Base-by-base conservation (phyloP, 2,329 filamentous ascomycete species). In the Dothideomycetes sp. region DNA sequence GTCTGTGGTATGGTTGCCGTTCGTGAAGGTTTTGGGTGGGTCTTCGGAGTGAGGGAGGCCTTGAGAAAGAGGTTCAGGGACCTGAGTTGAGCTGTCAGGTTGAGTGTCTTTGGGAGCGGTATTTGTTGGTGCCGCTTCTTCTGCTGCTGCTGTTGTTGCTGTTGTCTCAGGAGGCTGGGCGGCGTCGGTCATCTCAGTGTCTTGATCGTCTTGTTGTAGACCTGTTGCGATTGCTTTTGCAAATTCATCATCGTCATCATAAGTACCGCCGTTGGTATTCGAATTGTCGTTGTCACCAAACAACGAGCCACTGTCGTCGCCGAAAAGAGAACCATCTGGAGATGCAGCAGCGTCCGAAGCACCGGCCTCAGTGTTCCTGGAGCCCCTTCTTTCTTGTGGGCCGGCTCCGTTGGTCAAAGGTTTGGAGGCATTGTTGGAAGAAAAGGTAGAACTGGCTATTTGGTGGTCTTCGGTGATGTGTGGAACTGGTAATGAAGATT, bases 251-350 rank as follows among this genome's bases (percentile, higher is more conserved):
- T 94, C 86, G 10, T 82, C 80, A 1, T 75, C 83, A 57, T 86
- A 93, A 4, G 61, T 64, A 16, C 49, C 48, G 73, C 67, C 56
- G 61, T 61, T 69, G 35, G 64, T 66, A 25, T 62, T 61, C 10
- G 60, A 65, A 17, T 64, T 67, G 56, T 62, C 80, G 58, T 82
- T 78, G 50, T 93, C 87, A 2, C 89, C 91, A 57, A 96, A 98
- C 1, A 98, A 69, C 2, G 87, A 94, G 33, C 56, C 57, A 38
- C 60, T 57, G 34, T 87, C 86, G 50, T 85, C 86, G 1, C 83
- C 82, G 9, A 95, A 95, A 0, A 95, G 68, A 33, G 85, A 94
- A 47, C 89, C 83, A 9, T 79, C 76, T 1, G 81, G 85, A 25
- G 79, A 69, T 51, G 78, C 68, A 57, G 71, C 58, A 16, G 71